These are phyloP conservation scores for Speleostelium caveatum DNA, from an alignment of 78 protist genomes.

Conservation along the genomic window DNA sequence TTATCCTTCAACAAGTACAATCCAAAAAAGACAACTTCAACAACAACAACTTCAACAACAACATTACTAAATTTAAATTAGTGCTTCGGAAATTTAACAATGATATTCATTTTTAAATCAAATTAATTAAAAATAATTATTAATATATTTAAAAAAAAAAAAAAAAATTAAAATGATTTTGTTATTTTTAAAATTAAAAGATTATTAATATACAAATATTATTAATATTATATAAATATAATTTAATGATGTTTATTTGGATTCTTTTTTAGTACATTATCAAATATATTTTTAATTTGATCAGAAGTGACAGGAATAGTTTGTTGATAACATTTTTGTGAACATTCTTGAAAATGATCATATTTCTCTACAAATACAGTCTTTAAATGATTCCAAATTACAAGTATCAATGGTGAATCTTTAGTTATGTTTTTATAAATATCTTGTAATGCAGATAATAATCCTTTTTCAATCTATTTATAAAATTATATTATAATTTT, in stretches of 20 bases:
- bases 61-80: not conserved
- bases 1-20: not conserved
- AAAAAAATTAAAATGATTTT: not conserved
- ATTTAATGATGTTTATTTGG: constrained; percentile 20
- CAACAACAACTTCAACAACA: constrained; percentile 7
- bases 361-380: constrained; percentile 42
- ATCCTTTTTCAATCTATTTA: constrained; percentile 69
- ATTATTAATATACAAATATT: not conserved
- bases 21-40: not conserved
- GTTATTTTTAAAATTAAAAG: not conserved
- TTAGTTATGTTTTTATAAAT: constrained; percentile 61
- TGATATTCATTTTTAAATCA: not conserved
- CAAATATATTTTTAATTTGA: constrained; percentile 45
- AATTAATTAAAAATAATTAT: not conserved
- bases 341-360: constrained; percentile 55
- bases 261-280: constrained; percentile 33
- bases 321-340: constrained; percentile 63
- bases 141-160: too few species aligned
- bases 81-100: not conserved
- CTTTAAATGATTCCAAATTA: constrained; percentile 47
- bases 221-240: not conserved
- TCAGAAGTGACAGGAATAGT: constrained; percentile 72
- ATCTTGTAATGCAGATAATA: constrained; percentile 38
- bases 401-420: constrained; percentile 36
- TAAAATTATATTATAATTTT: not conserved